Evolutionary conservation across 768 basidiomycete species (phyloP).

Genomic region (Collybia sordida): DNA sequence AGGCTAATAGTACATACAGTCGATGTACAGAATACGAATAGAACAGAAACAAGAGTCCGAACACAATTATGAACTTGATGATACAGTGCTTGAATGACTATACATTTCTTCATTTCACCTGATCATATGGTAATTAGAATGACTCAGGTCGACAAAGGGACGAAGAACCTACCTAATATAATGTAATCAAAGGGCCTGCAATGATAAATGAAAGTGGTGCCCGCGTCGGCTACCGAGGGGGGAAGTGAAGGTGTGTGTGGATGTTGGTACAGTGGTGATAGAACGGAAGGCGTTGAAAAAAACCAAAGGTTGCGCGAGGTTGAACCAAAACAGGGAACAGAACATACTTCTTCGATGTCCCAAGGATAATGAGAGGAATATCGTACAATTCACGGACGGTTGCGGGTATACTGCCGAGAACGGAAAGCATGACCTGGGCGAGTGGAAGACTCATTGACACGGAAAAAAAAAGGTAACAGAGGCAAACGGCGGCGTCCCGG

Average conservation of each 20-base stretch:
- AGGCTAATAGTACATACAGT: not conserved
- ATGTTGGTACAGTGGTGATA: constrained; percentile 1
- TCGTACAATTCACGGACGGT: constrained; percentile 26
- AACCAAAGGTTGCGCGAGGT: not conserved
- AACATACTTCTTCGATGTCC: not conserved
- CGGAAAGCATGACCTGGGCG: constrained; percentile 4
- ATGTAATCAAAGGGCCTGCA: not conserved
- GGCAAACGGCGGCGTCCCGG: constrained; percentile 6
- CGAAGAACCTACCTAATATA: not conserved
- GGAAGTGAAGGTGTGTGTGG: not conserved
- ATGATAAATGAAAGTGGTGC: not conserved
- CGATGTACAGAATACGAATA: not conserved
- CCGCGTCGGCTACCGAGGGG: not conserved
- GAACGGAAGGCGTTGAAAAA: not conserved
- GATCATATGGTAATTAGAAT: not conserved
- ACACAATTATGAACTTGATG: not conserved
- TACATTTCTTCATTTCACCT: not conserved
- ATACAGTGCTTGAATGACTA: not conserved
- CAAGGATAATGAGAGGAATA: constrained; percentile 7
- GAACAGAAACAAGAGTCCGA: not conserved
- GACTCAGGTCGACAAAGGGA: not conserved
- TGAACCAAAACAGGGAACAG: not conserved
- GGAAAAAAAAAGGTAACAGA: constrained; percentile 11
- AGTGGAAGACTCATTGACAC: constrained; percentile 9
- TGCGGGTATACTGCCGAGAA: constrained; percentile 39